Conservation (phyloP, 108 stramenopile species). For the Pseudonitzschia multiseries region DNA sequence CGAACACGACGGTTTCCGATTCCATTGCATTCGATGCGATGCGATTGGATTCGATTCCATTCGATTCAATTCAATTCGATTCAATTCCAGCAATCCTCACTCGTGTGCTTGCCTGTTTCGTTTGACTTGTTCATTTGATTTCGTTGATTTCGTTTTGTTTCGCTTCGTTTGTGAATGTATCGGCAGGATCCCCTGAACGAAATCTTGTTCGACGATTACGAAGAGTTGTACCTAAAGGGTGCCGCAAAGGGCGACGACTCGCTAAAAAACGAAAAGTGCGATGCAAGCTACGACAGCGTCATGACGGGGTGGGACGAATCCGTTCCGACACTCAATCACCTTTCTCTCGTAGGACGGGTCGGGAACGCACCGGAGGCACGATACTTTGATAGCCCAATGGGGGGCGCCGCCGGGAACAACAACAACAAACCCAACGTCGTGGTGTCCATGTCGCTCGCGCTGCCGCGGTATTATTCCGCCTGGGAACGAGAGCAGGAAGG, state of each 20-base stretch:
- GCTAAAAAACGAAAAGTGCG: neutral
- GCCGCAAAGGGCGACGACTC: neutral
- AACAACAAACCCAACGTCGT: conserved; percentile 61
- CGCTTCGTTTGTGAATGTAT: too few species aligned
- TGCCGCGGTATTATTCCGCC: conserved; percentile 82
- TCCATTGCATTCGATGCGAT: too few species aligned
- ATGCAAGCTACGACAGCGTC: conserved; percentile 1
- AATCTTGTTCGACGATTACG: conserved; percentile 2
- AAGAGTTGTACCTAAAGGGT: neutral
- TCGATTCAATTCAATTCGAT: too few species aligned
- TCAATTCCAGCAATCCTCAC: too few species aligned
- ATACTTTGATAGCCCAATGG: conserved; percentile 62
- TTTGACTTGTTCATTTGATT: too few species aligned
- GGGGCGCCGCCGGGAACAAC: conserved; percentile 38
- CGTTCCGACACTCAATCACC: conserved; percentile 73
- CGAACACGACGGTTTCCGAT: too few species aligned
- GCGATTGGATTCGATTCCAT: too few species aligned
- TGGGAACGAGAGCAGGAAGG: conserved; percentile 59
- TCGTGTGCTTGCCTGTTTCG: too few species aligned
- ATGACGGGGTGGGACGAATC: conserved; percentile 68
- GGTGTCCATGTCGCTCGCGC: conserved; percentile 76
- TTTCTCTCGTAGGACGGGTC: conserved; percentile 81
- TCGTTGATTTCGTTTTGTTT: too few species aligned
- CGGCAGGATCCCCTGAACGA: conserved; percentile 5
- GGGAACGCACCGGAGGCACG: conserved; percentile 80